Conservation (phyloP, 2,329 filamentous ascomycete species). For the Hortaea sp. region DNA sequence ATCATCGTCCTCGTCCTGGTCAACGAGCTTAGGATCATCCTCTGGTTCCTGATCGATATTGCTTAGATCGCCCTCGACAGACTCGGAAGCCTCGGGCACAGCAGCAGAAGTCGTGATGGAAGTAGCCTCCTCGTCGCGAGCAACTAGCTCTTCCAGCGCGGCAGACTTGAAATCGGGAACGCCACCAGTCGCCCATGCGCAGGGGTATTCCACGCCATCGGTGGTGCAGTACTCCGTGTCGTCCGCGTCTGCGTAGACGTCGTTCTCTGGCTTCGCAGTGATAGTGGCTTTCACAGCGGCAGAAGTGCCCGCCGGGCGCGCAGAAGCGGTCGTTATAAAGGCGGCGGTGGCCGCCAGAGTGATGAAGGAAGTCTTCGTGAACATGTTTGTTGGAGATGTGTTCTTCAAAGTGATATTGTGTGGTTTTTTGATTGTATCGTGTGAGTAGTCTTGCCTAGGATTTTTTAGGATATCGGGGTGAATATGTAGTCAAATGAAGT, state of each 20-base stretch:
- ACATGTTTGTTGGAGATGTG: background rate
- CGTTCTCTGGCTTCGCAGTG: background rate
- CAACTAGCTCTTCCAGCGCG: background rate
- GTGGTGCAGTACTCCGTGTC: background rate
- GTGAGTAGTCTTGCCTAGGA: too few relatives aligned
- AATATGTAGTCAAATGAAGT: background rate
- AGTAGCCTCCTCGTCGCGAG: background rate
- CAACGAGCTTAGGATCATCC: background rate
- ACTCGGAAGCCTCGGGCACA: background rate
- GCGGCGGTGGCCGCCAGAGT: slow-evolving; percentile 8
- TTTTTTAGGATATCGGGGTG: background rate
- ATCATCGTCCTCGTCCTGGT: background rate
- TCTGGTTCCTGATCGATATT: background rate
- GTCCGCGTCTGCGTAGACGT: background rate
- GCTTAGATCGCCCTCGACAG: background rate
- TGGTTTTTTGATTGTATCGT: background rate
- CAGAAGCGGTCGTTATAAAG: background rate
- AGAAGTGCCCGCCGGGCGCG: background rate
- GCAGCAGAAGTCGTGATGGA: background rate
- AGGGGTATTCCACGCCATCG: background rate
- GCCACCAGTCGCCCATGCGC: background rate
- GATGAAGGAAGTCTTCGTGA: background rate
- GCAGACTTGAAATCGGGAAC: background rate
- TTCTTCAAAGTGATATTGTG: background rate
- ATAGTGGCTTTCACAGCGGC: background rate